A percentile compares a stretch with the other conserved stretches of the same genome.
phyloP scores from a whole-genome alignment of 1,284 basidiomycete genomes.

The Fomitopsis pinicola region DNA sequence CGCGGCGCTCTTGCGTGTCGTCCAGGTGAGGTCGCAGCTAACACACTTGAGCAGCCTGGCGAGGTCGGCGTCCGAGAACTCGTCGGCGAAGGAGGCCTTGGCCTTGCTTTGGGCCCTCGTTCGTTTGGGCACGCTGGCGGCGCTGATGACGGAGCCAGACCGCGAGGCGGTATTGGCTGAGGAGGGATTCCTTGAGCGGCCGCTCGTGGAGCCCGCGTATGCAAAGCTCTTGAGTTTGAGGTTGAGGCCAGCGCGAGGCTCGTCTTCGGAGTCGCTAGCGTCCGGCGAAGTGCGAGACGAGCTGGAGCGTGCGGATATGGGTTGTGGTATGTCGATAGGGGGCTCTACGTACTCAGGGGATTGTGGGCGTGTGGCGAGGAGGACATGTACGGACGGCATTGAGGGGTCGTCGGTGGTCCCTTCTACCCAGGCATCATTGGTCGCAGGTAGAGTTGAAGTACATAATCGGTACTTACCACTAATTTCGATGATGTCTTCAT shows the following conservation, averaged over 20 bases:
- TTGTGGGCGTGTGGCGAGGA: background rate
- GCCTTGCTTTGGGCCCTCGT: background rate
- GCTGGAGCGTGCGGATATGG: background rate
- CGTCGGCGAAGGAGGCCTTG: slow-evolving; percentile 21
- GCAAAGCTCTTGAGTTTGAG: slow-evolving; percentile 11
- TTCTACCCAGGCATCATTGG: background rate
- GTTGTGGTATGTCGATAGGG: background rate
- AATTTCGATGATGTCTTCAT: background rate
- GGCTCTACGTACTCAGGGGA: background rate
- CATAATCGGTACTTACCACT: background rate
- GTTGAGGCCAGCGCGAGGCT: slow-evolving; percentile 4
- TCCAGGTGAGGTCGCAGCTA: slow-evolving; percentile 65
- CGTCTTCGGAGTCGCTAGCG: slow-evolving; percentile 1
- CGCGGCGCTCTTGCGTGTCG: slow-evolving; percentile 51
- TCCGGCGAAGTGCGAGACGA: background rate
- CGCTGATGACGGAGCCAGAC: background rate
- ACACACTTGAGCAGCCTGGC: slow-evolving; percentile 52
- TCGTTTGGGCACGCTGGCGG: background rate
- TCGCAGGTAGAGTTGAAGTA: background rate
- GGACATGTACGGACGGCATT: background rate
- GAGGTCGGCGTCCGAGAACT: slow-evolving; percentile 45
- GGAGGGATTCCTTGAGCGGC: background rate
- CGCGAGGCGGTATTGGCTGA: background rate
- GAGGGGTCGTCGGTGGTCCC: background rate
- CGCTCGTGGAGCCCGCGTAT: background rate